Evolutionary conservation across 345 rosid species (phyloP).

Genomic region (Populus nigra): DNA sequence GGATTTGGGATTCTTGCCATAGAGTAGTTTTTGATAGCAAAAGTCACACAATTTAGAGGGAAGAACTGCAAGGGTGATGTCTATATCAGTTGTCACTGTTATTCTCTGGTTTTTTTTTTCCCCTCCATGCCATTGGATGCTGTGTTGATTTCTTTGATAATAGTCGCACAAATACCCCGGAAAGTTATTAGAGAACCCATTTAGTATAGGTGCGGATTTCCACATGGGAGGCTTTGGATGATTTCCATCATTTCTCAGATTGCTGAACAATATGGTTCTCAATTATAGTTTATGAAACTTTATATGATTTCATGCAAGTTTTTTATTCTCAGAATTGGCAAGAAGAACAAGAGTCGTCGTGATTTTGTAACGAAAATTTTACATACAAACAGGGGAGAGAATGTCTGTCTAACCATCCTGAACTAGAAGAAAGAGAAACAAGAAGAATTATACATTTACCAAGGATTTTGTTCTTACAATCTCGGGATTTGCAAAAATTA

Average conservation of each 20-base stretch:
- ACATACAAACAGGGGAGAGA: no score
- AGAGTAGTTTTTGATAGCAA: not conserved
- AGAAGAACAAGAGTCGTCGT: no score
- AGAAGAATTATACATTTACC: no score
- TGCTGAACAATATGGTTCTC: no score
- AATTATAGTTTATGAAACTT: no score
- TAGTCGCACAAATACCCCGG: not conserved
- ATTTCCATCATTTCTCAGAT: not conserved
- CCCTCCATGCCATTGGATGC: not conserved
- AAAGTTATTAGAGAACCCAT: not conserved
- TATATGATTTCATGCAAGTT: no score
- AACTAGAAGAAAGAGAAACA: no score
- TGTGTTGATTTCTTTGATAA: constrained; percentile 9
- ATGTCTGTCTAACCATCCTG: no score
- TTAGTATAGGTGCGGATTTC: constrained; percentile 1
- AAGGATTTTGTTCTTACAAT: no score
- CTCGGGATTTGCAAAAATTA: no score
- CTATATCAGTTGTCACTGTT: not conserved
- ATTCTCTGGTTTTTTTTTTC: not conserved
- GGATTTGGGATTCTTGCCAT: not conserved
- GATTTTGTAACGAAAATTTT: no score
- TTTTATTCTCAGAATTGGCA: no score
- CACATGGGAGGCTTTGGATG: not conserved
- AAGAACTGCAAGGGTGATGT: constrained; percentile 4
- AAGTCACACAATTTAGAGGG: constrained; percentile 2